Base-by-base conservation (phyloP, 352 stramenopile species). In the Pythium folliculosum region DNA sequence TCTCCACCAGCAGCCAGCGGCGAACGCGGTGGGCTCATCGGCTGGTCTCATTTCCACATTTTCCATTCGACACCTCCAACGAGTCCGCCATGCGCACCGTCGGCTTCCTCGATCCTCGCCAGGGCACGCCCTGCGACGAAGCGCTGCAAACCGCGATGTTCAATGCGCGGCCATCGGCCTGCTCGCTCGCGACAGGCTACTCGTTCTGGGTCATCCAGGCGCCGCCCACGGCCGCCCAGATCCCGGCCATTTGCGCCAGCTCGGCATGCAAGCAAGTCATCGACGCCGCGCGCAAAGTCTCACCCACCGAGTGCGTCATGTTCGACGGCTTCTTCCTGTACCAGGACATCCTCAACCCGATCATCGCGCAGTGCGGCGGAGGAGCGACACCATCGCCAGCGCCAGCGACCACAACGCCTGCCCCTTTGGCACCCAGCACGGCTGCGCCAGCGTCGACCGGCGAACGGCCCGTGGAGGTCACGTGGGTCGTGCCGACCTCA, bases 291-390 rank as follows among this genome's bases (percentile, higher is more conserved):
- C 60, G 50, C 49, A 25, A 52, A 19, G 49, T 55, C 17, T 35
- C 51, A 14, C 49, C 60, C 16, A 67, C 37, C 38, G 60, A 67
- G 25, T 67, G 60, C 50, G 49, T 67, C 37, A 65, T 65, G 59
- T 25, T 16, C 32, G 47, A 52, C 17, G 59, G 59, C 22, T 65
- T 43, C 30, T 65, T 50, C 37, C 22, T 58, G 47, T 65, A 58
- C 47, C 10, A n/a, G 9, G 59, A 65, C 19, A 52, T 65, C 17
- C 30, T 65, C 3, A 65, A 58, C 32, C 59, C 59, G 32, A 65
- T 65, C 35, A 5, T 51, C 30, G 30, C 44, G 38, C 60, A 67
- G 49, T 55, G 49, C 23, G 5, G 27, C 5, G 27, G 27, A 32
- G 27, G 3, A 32, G 27, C 27, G 27, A 5, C 5, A 5, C 27